Percentiles rank a stretch among this genome's conserved stretches.
phyloP scores from a whole-genome alignment of 305 asterid species.

The Solanum hybrid region DNA sequence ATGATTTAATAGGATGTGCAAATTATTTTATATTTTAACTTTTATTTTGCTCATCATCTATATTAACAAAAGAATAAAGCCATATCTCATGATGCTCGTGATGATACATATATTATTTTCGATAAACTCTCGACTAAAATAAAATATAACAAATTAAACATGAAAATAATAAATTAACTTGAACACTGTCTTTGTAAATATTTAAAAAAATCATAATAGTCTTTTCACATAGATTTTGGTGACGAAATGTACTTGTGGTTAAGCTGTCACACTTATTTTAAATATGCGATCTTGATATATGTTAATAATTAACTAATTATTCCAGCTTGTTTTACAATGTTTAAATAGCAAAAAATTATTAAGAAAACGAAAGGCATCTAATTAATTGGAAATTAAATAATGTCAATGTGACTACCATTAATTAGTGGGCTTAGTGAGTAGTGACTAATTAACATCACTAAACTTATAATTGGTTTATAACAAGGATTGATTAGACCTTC shows the following conservation, averaged over 20 bases:
- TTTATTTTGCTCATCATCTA: not conserved
- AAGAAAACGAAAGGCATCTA: not conserved
- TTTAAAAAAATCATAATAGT: not conserved
- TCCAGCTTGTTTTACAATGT: not conserved
- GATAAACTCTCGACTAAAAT: not conserved
- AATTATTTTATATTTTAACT: not conserved
- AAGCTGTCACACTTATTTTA: not conserved
- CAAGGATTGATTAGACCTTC: not conserved
- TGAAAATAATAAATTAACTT: not conserved
- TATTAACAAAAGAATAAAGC: not conserved
- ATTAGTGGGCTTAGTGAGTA: not conserved
- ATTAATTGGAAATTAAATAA: not conserved
- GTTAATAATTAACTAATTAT: not conserved
- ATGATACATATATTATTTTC: rapidly evolving
- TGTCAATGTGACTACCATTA: not conserved
- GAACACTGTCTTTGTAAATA: not conserved
- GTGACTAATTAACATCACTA: not conserved
- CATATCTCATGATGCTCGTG: not conserved
- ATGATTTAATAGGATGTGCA: not conserved
- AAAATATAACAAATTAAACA: not conserved
- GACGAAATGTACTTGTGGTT: not conserved
- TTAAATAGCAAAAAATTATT: not conserved
- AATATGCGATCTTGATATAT: not conserved
- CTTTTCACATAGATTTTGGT: not conserved
- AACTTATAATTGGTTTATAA: not conserved